A percentile compares a stretch with the other conserved stretches of the same genome.
Conservation (phyloP, 2,329 filamentous ascomycete species). For the Pezicula carpinea region DNA sequence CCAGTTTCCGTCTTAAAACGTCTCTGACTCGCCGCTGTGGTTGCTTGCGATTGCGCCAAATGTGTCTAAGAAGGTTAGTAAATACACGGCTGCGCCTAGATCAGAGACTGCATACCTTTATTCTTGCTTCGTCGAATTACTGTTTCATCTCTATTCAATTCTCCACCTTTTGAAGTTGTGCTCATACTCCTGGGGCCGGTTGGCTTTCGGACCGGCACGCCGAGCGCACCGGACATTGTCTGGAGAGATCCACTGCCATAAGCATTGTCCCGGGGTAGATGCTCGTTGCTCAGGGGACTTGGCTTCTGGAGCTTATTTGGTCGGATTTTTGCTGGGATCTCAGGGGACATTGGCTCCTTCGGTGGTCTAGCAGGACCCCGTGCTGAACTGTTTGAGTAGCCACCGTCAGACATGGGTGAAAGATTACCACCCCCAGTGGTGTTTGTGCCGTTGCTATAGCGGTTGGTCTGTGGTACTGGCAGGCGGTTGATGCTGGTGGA, state of each 20-base stretch:
- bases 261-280: conserved; percentile 26
- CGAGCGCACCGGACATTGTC: conserved; percentile 18
- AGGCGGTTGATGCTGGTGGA: conserved; percentile 50
- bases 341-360: conserved; percentile 53
- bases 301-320: conserved; percentile 48
- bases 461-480: conserved; percentile 47
- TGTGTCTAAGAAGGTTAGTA: conserved; percentile 38
- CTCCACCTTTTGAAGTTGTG: conserved; percentile 20
- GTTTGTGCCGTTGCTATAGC: conserved; percentile 33
- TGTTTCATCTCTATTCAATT: conserved; percentile 24
- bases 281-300: conserved; percentile 52
- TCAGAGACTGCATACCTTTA: conserved; percentile 42
- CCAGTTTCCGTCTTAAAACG: conserved; percentile 36
- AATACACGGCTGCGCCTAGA: conserved; percentile 7
- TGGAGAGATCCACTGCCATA: conserved; percentile 16
- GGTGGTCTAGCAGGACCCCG: conserved; percentile 51
- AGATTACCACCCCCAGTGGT: conserved; percentile 18
- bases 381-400: conserved; percentile 22
- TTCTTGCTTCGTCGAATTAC: conserved; percentile 34
- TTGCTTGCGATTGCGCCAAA: conserved; percentile 48
- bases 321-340: conserved; percentile 43
- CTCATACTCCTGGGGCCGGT: conserved; percentile 31
- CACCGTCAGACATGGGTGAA: conserved; percentile 27
- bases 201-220: conserved; percentile 28
- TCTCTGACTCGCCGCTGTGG: conserved; percentile 42